Percentiles rank a stretch among this genome's conserved stretches.
These are phyloP conservation scores for Dissophora ornata DNA, from an alignment of 192 early-diverging fungal species.

Conservation along the genomic window DNA sequence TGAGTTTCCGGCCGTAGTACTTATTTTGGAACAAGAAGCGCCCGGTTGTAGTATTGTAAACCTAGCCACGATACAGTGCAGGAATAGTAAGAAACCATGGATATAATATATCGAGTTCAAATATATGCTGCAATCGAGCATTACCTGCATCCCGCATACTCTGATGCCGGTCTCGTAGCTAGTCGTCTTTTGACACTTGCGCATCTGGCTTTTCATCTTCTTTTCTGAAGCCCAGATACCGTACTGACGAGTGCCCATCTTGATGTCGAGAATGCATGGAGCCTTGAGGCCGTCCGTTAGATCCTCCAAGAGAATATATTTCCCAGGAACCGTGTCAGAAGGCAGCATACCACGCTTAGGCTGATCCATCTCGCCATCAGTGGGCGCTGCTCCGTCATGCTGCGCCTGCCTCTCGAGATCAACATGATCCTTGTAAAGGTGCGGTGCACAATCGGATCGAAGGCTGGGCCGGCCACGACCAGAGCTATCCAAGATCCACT, in stretches of 20 bases:
- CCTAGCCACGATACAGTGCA: conserved; percentile 55
- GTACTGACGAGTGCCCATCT: conserved; percentile 98
- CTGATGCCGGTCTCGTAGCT: conserved; percentile 92
- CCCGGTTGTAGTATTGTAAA: conserved; percentile 80
- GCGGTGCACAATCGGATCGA: conserved; percentile 11
- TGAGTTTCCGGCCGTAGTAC: conserved; percentile 92
- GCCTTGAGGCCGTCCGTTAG: conserved; percentile 88
- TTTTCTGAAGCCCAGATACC: conserved; percentile 86
- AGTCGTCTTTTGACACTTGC: conserved; percentile 93
- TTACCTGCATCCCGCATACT: conserved; percentile 98
- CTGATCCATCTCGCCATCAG: conserved; percentile 23
- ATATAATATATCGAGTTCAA: not conserved
- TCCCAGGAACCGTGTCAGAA: conserved; percentile 56
- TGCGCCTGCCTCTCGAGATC: conserved; percentile 50
- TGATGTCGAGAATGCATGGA: conserved; percentile 97
- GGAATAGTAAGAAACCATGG: not conserved
- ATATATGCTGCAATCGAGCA: no score
- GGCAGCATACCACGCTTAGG: conserved; percentile 48
- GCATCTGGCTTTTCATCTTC: conserved; percentile 89
- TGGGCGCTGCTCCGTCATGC: conserved; percentile 39
- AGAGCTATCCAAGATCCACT: conserved; percentile 47
- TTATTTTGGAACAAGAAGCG: conserved; percentile 92
- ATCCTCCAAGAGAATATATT: conserved; percentile 96
- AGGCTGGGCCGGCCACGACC: conserved; percentile 8
- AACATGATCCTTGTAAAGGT: conserved; percentile 17